Base-by-base conservation (phyloP, 139 green algal genomes). In the Coccomyxa sp. region DNA sequence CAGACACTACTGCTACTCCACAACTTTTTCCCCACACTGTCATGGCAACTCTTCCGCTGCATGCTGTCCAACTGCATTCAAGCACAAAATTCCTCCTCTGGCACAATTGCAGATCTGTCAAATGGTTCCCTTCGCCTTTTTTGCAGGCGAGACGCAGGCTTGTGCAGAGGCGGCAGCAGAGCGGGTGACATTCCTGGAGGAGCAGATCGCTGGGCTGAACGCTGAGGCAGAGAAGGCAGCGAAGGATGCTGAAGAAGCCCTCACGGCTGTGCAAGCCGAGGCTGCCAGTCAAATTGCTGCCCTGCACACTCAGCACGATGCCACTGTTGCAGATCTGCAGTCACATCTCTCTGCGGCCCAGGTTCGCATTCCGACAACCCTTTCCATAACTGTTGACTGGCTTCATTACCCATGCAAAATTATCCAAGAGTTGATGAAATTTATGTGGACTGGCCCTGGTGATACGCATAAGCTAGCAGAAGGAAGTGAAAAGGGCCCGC, bases 171-270 rank as follows among this genome's bases (percentile, higher is more conserved):
- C 92, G 27, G 93, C 92, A 0, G 82, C 87, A 16, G 91, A 94
- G 85, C 84, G 89, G 58, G 89, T 95, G 13, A 75, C 82, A 0
- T 85, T 88, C 18, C 87, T 97, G 30, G 94, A 97, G 88, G 88
- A 95, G 80, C 86, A 87, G 38, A 81, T 85, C 18, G 91, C 95
- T 78, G 77, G 77, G 0, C 85, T 91, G 28, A 30, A 28, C 18
- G 75, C 86, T 23, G 89, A 90, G 59, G 76, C 86, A 18, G 89
- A 92, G 57, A 31, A 83, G 82, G 84, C 85, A 31, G n/a, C 85
- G n/a, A 79, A 79, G 13, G 32, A 74, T 25, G 79, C 83, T 10
- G 78, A 81, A 66, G 59, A 78, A 27, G 74, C 66, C 21, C 75
- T 86, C 57, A 78, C 66, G n/a, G 87, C 86, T 9, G 82, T 84